phyloP scores from a whole-genome alignment of 2,329 filamentous ascomycete species.

The Trichoderma pleuroti region DNA sequence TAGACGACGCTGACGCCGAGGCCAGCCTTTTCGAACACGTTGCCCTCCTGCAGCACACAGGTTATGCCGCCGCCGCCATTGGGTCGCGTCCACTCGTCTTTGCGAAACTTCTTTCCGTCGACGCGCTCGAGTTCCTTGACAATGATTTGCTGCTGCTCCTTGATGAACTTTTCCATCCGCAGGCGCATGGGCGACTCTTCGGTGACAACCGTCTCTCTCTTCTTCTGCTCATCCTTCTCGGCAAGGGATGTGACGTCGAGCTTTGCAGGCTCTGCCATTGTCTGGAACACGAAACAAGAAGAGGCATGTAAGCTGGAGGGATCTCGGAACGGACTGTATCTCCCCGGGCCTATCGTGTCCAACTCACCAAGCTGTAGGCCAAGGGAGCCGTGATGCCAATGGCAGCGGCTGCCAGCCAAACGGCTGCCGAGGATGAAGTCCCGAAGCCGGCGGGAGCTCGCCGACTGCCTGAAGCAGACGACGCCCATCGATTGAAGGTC shows the following conservation, averaged over 20 bases:
- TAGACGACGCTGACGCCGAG: slow-evolving; percentile 96
- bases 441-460: slow-evolving; percentile 23
- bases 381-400: slow-evolving; percentile 51
- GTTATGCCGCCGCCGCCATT: slow-evolving; percentile 91
- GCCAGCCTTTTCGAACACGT: slow-evolving; percentile 96
- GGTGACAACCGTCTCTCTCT: slow-evolving; percentile 65
- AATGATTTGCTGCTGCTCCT: slow-evolving; percentile 85
- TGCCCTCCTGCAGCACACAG: slow-evolving; percentile 91
- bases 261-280: slow-evolving; percentile 40
- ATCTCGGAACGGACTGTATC: not conserved
- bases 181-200: slow-evolving; percentile 89
- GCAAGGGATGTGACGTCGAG: slow-evolving; percentile 70
- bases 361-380: slow-evolving; percentile 56
- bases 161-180: slow-evolving; percentile 95
- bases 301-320: not conserved
- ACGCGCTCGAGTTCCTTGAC: slow-evolving; percentile 77
- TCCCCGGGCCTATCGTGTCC: slow-evolving; percentile 7
- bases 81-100: slow-evolving; percentile 82
- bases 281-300: slow-evolving; percentile 30
- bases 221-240: slow-evolving; percentile 77
- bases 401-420: slow-evolving; percentile 39
- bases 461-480: slow-evolving; percentile 26
- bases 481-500: slow-evolving; percentile 26
- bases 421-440: slow-evolving; percentile 22
- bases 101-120: slow-evolving; percentile 76